Conservation (phyloP, 352 stramenopile species). For the Hyaloperonospora arabidopsidis region DNA sequence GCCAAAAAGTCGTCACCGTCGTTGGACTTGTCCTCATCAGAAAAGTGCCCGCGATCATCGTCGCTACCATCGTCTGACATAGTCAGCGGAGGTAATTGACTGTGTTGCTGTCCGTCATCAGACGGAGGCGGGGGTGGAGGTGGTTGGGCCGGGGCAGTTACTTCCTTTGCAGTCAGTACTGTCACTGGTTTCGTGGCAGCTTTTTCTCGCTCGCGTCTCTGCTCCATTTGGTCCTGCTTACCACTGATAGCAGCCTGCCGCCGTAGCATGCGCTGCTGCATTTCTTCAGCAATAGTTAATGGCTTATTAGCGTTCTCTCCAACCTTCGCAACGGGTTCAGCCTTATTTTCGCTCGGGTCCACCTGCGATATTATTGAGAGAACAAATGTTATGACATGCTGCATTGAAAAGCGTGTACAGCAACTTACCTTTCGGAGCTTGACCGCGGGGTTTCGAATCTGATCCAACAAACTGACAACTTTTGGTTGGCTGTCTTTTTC, state of each 20-base stretch:
- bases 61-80: conserved; percentile 81
- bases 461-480: conserved; percentile 39
- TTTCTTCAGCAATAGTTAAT: conserved; percentile 71
- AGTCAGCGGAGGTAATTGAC: conserved; percentile 53
- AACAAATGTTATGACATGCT: conserved; percentile 1
- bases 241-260: conserved; percentile 73
- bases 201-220: conserved; percentile 64
- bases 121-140: conserved; percentile 42
- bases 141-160: conserved; percentile 40
- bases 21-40: conserved; percentile 55
- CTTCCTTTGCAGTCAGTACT: conserved; percentile 74
- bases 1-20: conserved; percentile 73
- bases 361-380: conserved; percentile 18
- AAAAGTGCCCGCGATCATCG: conserved; percentile 30
- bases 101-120: conserved; percentile 36
- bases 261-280: conserved; percentile 74
- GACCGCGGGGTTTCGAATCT: conserved; percentile 55
- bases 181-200: conserved; percentile 55
- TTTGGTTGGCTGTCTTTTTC: conserved; percentile 28
- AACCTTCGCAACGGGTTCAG: conserved; percentile 27
- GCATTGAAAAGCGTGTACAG: neutral
- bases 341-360: conserved; percentile 26
- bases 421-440: conserved; percentile 40
- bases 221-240: conserved; percentile 78
- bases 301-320: conserved; percentile 38